Percentiles rank a stretch among this genome's conserved stretches.
Evolutionary conservation across 2,329 filamentous ascomycete species (phyloP).

Genomic region (Cladophialophora carrionii): DNA sequence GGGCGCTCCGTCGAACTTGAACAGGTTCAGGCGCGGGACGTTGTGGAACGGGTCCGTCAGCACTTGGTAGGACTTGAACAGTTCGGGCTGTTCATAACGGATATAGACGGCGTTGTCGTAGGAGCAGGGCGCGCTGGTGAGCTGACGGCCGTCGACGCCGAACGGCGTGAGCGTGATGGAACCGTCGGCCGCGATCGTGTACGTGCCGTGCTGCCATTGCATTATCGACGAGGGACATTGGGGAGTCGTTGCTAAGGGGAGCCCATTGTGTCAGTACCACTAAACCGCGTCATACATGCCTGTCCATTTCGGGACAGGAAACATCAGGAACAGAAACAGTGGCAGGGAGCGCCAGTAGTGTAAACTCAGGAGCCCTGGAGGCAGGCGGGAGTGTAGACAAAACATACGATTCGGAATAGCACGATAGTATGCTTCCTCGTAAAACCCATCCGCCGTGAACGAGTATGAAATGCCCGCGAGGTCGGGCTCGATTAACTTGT

Average conservation of each 20-base stretch:
- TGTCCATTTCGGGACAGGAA: neutral
- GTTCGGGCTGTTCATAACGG: constrained; percentile 67
- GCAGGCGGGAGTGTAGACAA: neutral
- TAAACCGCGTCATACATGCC: neutral
- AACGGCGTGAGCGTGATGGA: constrained; percentile 65
- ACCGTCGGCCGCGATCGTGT: constrained; percentile 59
- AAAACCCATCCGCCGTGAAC: constrained; percentile 69
- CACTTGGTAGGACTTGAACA: constrained; percentile 58
- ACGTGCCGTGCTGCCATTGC: constrained; percentile 74
- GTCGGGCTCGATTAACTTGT: constrained; percentile 67
- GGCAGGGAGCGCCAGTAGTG: neutral
- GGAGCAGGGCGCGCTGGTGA: constrained; percentile 67
- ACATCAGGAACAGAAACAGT: neutral
- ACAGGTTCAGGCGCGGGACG: constrained; percentile 66
- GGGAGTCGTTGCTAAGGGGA: constrained; percentile 58
- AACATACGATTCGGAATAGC: constrained; percentile 69
- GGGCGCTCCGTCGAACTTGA: constrained; percentile 64
- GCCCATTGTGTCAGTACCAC: neutral
- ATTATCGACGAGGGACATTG: constrained; percentile 67
- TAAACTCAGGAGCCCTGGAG: neutral
- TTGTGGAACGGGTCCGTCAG: constrained; percentile 64
- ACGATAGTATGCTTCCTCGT: constrained; percentile 71
- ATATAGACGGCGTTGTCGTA: constrained; percentile 61
- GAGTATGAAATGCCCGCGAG: constrained; percentile 74
- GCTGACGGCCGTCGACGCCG: constrained; percentile 67